Conservation (phyloP, 805 yeast species). For the Schwanniomyces sp. region DNA sequence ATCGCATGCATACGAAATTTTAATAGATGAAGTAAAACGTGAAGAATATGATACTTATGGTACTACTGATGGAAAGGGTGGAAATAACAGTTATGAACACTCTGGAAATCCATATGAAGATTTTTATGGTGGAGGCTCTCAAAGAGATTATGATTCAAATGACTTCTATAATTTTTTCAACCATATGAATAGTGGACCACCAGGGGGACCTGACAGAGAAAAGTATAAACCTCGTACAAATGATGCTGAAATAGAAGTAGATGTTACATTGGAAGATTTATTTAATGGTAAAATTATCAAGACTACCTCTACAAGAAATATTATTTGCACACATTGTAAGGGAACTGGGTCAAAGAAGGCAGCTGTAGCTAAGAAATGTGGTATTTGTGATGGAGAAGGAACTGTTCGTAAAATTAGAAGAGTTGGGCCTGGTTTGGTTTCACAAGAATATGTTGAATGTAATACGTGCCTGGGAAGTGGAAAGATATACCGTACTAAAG, state of each 20-base stretch:
- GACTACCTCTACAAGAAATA: slow-evolving; percentile 67
- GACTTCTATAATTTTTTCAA: slow-evolving; percentile 75
- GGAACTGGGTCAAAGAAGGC: slow-evolving; percentile 74
- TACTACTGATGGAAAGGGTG: slow-evolving; percentile 27
- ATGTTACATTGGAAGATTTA: slow-evolving; percentile 68
- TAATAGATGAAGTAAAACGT: slow-evolving; percentile 68
- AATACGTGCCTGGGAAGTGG: slow-evolving; percentile 73
- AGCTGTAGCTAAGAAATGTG: slow-evolving; percentile 58
- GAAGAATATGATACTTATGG: slow-evolving; percentile 61
- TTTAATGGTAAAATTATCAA: slow-evolving; percentile 81
- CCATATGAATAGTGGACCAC: slow-evolving; percentile 29
- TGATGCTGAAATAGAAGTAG: slow-evolving; percentile 67
- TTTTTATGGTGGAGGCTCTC: slow-evolving; percentile 33
- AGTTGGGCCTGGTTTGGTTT: slow-evolving; percentile 73
- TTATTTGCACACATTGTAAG: slow-evolving; percentile 68
- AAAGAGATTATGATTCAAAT: slow-evolving; percentile 57
- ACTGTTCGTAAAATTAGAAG: slow-evolving; percentile 56
- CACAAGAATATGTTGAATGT: slow-evolving; percentile 63
- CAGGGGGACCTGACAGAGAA: slow-evolving; percentile 13
- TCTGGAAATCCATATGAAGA: slow-evolving; percentile 41
- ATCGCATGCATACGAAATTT: slow-evolving; percentile 79
- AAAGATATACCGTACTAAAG: slow-evolving; percentile 55
- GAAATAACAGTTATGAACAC: slow-evolving; percentile 15
- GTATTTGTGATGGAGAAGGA: slow-evolving; percentile 74
- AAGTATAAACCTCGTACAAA: slow-evolving; percentile 45